These are phyloP conservation scores for Rhizopogon sp. DNA, from an alignment of 768 basidiomycete species.

Conservation along the genomic window DNA sequence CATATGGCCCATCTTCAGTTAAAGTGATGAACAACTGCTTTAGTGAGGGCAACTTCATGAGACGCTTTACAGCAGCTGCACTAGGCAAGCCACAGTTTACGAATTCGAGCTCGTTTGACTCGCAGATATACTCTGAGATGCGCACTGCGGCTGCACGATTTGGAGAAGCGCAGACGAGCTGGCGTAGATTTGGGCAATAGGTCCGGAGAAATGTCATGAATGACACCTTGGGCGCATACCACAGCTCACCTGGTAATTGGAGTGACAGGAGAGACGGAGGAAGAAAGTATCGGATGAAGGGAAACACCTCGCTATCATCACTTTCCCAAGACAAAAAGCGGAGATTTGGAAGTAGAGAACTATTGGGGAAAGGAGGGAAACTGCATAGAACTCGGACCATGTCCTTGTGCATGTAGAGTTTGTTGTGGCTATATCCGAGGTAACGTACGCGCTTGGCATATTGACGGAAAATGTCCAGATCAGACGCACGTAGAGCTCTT, in stretches of 20 bases:
- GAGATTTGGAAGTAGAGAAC: slow-evolving; percentile 2
- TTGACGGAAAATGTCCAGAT: slow-evolving; percentile 2
- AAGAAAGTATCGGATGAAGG: slow-evolving; percentile 1
- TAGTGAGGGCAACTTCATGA: background rate
- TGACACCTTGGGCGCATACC: slow-evolving; percentile 1
- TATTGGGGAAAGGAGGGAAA: background rate
- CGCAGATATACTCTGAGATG: slow-evolving; percentile 1
- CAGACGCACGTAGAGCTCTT: background rate
- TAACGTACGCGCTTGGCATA: slow-evolving; percentile 4
- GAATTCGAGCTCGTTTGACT: background rate
- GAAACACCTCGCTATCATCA: background rate
- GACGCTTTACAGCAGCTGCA: slow-evolving; percentile 1
- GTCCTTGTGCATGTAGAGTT: background rate
- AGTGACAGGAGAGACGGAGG: background rate
- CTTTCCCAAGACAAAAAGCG: background rate
- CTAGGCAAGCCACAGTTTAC: background rate
- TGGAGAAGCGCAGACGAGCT: background rate
- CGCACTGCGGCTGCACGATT: background rate
- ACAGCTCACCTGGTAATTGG: background rate
- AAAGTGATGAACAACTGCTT: background rate
- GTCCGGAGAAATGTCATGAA: slow-evolving; percentile 4
- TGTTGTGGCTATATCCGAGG: background rate
- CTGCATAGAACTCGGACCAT: background rate
- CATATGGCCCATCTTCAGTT: background rate
- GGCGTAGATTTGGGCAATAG: background rate